phyloP scores from a whole-genome alignment of 805 yeast genomes.

The Saccharomycopsis sp. region DNA sequence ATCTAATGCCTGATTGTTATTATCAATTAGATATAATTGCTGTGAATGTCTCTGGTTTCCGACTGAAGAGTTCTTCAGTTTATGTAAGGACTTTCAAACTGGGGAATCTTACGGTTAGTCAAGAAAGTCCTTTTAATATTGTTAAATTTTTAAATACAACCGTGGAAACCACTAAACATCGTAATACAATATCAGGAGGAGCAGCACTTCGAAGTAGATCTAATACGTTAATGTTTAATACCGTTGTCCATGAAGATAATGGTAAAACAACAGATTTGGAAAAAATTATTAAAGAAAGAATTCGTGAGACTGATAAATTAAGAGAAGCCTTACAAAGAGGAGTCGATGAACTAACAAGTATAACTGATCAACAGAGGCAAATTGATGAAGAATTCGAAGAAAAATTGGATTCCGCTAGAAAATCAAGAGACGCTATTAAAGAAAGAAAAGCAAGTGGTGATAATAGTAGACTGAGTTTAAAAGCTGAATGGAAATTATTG shows the following conservation, averaged over 20 bases:
- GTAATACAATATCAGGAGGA: constrained; percentile 5
- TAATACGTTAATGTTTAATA: constrained; percentile 11
- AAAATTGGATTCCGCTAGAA: constrained; percentile 2
- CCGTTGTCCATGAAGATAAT: background rate
- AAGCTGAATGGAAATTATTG: constrained; percentile 12
- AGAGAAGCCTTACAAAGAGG: constrained; percentile 15
- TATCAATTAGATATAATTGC: constrained; percentile 21
- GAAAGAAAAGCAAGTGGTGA: constrained; percentile 16
- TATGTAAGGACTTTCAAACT: constrained; percentile 17
- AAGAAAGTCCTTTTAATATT: constrained; percentile 18
- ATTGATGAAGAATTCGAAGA: constrained; percentile 12
- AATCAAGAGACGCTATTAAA: constrained; percentile 14
- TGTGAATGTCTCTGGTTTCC: constrained; percentile 8
- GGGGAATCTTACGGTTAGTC: background rate
- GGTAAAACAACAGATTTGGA: background rate
- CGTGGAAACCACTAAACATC: constrained; percentile 3
- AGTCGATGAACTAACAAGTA: constrained; percentile 13
- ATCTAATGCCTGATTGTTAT: constrained; percentile 14
- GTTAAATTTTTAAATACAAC: constrained; percentile 11
- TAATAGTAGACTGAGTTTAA: constrained; percentile 14
- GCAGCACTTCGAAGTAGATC: constrained; percentile 9
- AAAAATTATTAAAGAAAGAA: background rate
- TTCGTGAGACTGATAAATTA: constrained; percentile 12
- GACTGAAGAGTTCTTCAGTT: constrained; percentile 14
- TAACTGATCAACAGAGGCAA: constrained; percentile 14